Base-by-base conservation (phyloP, 257 asterid species). In the Solanum infundibuliforme region DNA sequence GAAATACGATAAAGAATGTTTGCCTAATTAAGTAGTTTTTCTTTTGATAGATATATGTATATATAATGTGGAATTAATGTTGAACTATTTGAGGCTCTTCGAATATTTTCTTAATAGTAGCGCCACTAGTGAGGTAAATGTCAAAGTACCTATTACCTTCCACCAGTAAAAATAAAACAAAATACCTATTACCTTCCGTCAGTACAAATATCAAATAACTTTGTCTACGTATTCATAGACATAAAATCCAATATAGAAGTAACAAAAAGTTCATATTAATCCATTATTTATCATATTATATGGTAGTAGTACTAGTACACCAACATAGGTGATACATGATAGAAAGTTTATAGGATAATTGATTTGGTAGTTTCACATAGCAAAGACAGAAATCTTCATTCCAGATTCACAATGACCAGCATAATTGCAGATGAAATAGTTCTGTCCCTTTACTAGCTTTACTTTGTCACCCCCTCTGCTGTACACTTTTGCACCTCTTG, bases 321-420 rank as follows among this genome's bases (percentile, higher is more conserved):
- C 83, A 74, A 74, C 83, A 35, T 5, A 5, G 31, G 29, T 35
- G 29, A 55, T 5, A 74, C 52, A 74, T 74, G 31, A 74, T 74
- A 74, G 48, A 74, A 74, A 20, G 31, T 74, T 72, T 72, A 4
- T 34, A 73, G 79, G 46, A 72, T 55, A 55, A 2, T 72, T 32
- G 5, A 18, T 72, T 72, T 32, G 75, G 3, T 62, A 62, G 41
- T 74, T 35, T 74, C 83, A 74, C 35, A 58, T 35, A 5, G 93
- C 95, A 82, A 36, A 58, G 62, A 93, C 41, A n/a, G 95, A 92
- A 25, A 94, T 90, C 92, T 92, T 95, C 98, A 95, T 95, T 66
- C 95, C 94, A 34, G 92, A 79, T 8, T 76, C 18, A 39, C 98
- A 95, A n/a, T 95, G 98, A 25, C 95, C 90, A 0, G 90, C 38